These are phyloP conservation scores for Nitzschia putrida DNA, from an alignment of 108 stramenopile genomes.

Conservation along the genomic window DNA sequence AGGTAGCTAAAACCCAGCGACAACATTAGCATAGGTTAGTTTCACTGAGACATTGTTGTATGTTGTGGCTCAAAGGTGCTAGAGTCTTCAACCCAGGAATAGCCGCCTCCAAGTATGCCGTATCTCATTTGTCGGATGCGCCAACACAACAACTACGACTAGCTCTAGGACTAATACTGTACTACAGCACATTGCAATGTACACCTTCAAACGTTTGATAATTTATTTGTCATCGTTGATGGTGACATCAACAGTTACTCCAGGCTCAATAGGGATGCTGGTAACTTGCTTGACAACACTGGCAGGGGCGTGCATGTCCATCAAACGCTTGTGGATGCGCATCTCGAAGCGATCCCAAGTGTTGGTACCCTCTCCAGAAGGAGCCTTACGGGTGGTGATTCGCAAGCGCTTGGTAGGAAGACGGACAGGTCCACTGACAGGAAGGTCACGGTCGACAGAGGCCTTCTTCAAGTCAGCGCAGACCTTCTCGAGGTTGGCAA, in stretches of 20 bases:
- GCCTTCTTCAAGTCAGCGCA: conserved; percentile 97
- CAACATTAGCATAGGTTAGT: too few relatives aligned
- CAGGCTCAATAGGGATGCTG: conserved; percentile 97
- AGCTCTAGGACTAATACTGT: too few relatives aligned
- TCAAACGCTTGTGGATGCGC: conserved; percentile 99
- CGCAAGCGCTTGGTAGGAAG: conserved; percentile 97
- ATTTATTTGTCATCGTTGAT: conserved; percentile 81
- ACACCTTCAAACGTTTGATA: background rate
- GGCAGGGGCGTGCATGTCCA: conserved; percentile 95
- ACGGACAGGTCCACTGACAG: conserved; percentile 95
- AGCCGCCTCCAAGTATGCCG: too few relatives aligned
- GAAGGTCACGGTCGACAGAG: conserved; percentile 93
- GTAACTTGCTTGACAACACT: conserved; percentile 99
- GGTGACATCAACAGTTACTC: conserved; percentile 98
- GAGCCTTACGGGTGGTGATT: conserved; percentile 99
- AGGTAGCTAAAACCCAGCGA: too few relatives aligned
- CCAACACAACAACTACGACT: too few relatives aligned
- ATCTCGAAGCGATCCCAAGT: conserved; percentile 99
- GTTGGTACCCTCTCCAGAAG: conserved; percentile 99
- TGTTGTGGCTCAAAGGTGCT: too few relatives aligned
- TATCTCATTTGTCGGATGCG: background rate
- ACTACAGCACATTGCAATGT: too few relatives aligned
- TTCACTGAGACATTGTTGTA: too few relatives aligned
- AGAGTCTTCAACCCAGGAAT: too few relatives aligned
- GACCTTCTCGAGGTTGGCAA: conserved; percentile 97